Evolutionary conservation across 2,329 filamentous ascomycete species (phyloP).

Genomic region (Pseudogymnoascus sp.): DNA sequence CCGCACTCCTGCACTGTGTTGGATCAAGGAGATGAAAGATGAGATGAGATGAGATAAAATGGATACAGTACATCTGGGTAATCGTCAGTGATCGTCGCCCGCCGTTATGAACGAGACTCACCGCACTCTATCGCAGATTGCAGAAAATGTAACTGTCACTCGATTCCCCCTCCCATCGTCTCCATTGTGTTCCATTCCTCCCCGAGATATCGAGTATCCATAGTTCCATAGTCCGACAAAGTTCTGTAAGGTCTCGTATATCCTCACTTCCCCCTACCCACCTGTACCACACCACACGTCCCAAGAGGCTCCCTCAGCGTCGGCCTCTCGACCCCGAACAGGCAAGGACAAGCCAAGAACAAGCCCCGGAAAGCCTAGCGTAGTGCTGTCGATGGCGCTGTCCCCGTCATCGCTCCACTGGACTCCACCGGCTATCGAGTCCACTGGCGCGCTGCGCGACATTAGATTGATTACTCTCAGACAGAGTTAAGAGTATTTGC

Average conservation of each 20-base stretch:
- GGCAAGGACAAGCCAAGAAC: not conserved
- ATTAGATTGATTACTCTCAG: not conserved
- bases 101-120: not conserved
- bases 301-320: not conserved
- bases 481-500: not conserved
- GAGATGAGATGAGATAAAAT: not conserved
- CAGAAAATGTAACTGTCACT: not conserved
- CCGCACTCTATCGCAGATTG: not conserved
- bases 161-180: not conserved
- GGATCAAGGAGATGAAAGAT: not conserved
- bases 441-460: not conserved
- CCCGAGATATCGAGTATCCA: not conserved
- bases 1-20: not conserved
- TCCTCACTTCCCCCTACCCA: slow-evolving; percentile 6
- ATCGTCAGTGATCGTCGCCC: not conserved
- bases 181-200: not conserved
- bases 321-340: not conserved
- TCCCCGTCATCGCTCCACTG: not conserved
- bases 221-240: not conserved
- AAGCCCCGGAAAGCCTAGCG: not conserved
- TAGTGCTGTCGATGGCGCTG: not conserved
- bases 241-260: not conserved
- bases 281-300: not conserved
- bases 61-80: not conserved
- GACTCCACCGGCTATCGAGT: not conserved